Base-by-base conservation (phyloP, 2,329 filamentous ascomycete genomes). In the Fusarium tricinctum region DNA sequence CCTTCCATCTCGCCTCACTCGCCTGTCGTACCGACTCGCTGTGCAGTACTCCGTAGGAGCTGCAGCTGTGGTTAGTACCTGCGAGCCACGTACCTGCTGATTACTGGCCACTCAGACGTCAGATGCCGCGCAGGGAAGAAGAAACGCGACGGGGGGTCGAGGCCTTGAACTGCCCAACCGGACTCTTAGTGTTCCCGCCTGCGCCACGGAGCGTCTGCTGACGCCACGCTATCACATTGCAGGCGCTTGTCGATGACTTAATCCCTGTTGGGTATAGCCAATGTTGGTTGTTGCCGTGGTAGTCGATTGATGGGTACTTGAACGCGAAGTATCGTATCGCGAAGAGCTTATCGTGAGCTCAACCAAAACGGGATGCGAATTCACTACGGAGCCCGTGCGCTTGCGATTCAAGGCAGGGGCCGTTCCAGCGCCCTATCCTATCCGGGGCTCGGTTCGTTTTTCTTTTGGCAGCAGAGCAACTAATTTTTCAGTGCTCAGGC, bases 161-260 rank as follows among this genome's bases (percentile, higher is more conserved):
- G 66, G 20, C 66, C 62, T 32, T 59, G 44, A 32, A 33, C 46
- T 58, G 35, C 32, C 66, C 62, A 68, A 65, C 62, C 63, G 40
- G 45, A 54, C 44, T 38, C 19, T 51, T 26, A 38, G 50, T 32
- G 22, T 49, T 57, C 53, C 51, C 63, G 63, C 63, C 63, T 64
- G 51, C 68, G 67, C 67, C 67, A 68, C 67, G 47, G 46, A 43
- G 14, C 23, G 20, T 42, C 49, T 39, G 63, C 58, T 70, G 63
- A 57, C 63, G 67, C 67, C 67, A 70, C 53, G 45, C 58, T 54
- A 70, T 69, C 67, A 70, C 67, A 60, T 49, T 30, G 44, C 30
- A 53, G 39, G 67, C 67, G 58, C 63, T 64, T 65, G 64, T 19
- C 26, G 43, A n/a, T 30, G n/a, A 20, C 13, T 55, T 70, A 68